These are phyloP conservation scores for Ceratobasidium sp. DNA, from an alignment of 1,284 basidiomycete genomes.

Conservation along the genomic window DNA sequence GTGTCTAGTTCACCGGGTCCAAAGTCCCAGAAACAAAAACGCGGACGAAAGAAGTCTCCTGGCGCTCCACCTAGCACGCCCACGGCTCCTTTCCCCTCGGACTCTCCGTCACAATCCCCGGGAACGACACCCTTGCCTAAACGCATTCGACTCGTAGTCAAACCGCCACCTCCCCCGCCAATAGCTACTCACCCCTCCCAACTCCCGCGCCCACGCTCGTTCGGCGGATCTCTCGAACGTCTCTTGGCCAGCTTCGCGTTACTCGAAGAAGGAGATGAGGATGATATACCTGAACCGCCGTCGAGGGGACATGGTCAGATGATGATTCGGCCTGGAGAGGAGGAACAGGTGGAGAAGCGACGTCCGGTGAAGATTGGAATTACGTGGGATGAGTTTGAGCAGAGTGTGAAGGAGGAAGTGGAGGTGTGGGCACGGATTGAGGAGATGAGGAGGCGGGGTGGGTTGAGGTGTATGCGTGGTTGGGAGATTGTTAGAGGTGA, in stretches of 20 bases:
- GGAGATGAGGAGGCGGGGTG: slow-evolving; percentile 34
- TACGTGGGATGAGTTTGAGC: slow-evolving; percentile 35
- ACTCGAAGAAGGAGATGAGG: slow-evolving; percentile 51
- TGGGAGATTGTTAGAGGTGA: slow-evolving; percentile 78
- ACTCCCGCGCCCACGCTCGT: slow-evolving; percentile 17
- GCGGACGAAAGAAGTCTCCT: slow-evolving; percentile 11
- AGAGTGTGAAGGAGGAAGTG: slow-evolving; percentile 23
- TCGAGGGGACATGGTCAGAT: not conserved
- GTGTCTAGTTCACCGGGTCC: not conserved
- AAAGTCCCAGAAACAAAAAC: slow-evolving; percentile 22
- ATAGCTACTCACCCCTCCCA: slow-evolving; percentile 30
- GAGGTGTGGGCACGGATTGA: slow-evolving; percentile 29
- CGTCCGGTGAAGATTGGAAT: slow-evolving; percentile 19
- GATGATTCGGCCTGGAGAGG: not conserved
- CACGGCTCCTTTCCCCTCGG: not conserved
- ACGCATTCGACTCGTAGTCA: slow-evolving; percentile 32
- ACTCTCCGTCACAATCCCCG: not conserved
- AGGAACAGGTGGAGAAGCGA: not conserved
- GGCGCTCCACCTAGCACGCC: not conserved
- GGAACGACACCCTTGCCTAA: slow-evolving; percentile 5
- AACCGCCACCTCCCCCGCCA: slow-evolving; percentile 33
- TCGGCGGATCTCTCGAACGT: slow-evolving; percentile 49
- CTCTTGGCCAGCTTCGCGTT: slow-evolving; percentile 59
- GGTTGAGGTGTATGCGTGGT: slow-evolving; percentile 67
- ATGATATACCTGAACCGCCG: slow-evolving; percentile 55